Conservation (phyloP, 208 protist species). For the Herpetomonas muscarum region DNA sequence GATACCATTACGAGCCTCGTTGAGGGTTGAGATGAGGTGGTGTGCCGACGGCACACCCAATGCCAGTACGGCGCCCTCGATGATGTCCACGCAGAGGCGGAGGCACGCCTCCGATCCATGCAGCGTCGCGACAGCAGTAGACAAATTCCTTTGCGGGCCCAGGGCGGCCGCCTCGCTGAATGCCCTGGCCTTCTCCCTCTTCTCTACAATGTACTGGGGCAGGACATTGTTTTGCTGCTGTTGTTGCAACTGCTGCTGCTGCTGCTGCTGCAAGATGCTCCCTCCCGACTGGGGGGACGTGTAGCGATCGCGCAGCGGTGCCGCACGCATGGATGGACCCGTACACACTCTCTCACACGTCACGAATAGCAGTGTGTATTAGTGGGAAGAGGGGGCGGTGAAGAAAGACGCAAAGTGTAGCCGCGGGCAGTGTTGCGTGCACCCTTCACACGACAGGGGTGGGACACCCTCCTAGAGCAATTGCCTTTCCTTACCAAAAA, state of each 20-base stretch:
- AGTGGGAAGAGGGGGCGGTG: no score
- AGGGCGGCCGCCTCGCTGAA: slow-evolving; percentile 21
- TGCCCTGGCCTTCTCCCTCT: slow-evolving; percentile 42
- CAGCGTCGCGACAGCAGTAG: slow-evolving; percentile 35
- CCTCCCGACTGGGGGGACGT: not conserved
- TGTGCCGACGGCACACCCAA: slow-evolving; percentile 66
- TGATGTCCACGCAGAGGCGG: slow-evolving; percentile 45
- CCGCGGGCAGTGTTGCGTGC: no score
- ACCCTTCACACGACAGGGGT: no score
- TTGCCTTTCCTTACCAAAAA: no score
- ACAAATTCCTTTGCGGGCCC: slow-evolving; percentile 31
- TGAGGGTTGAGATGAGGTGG: slow-evolving; percentile 44
- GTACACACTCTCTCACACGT: no score
- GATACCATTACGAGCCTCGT: slow-evolving; percentile 34
- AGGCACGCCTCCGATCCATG: slow-evolving; percentile 32
- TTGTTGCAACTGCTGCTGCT: not conserved
- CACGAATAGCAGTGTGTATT: no score
- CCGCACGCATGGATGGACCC: not conserved
- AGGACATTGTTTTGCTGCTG: slow-evolving; percentile 12
- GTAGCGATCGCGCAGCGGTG: not conserved
- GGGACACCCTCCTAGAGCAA: no score
- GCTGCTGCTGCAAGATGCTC: not conserved
- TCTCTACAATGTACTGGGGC: slow-evolving; percentile 45
- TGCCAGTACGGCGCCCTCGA: slow-evolving; percentile 68
- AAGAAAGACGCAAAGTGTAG: no score